These are phyloP conservation scores for Physaria fendleri DNA, from an alignment of 345 rosid genomes.

Conservation along the genomic window DNA sequence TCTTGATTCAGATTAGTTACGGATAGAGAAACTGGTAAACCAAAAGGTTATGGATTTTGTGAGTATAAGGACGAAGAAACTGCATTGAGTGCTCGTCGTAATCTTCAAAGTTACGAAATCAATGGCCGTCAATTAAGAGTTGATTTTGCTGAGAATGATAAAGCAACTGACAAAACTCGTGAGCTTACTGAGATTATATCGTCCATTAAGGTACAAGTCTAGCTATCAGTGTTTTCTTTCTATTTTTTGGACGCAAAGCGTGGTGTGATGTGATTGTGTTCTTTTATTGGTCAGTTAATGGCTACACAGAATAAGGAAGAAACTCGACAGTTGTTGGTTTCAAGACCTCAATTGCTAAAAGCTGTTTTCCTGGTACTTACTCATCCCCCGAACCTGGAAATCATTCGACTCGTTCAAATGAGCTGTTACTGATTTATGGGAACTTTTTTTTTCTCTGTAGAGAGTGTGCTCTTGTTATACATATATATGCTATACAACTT, in stretches of 20 bases:
- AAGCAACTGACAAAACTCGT: conserved; percentile 66
- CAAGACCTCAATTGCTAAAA: conserved; percentile 70
- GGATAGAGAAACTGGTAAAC: conserved; percentile 97
- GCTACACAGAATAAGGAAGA: conserved; percentile 63
- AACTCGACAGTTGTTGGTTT: conserved; percentile 66
- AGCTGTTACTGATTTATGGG: neutral
- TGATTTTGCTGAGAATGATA: conserved; percentile 99
- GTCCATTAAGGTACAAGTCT: conserved; percentile 59
- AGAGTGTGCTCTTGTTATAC: neutral
- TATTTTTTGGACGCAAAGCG: neutral
- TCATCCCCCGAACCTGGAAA: neutral
- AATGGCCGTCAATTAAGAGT: conserved; percentile 95
- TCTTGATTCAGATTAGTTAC: conserved; percentile 65
- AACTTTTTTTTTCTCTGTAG: neutral
- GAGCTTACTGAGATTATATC: conserved; percentile 73
- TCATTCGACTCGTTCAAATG: neutral
- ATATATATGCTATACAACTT: neutral
- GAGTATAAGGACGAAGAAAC: conserved; percentile 99
- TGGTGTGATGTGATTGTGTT: conserved; percentile 13
- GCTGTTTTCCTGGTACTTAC: conserved; percentile 77
- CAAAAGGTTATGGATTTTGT: conserved; percentile 98
- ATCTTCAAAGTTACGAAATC: conserved; percentile 90
- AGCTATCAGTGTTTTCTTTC: neutral
- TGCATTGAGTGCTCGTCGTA: conserved; percentile 95
- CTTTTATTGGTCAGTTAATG: conserved; percentile 44